Evolutionary conservation across 148 eudicot species (phyloP).

Genomic region (Drosera capensis): DNA sequence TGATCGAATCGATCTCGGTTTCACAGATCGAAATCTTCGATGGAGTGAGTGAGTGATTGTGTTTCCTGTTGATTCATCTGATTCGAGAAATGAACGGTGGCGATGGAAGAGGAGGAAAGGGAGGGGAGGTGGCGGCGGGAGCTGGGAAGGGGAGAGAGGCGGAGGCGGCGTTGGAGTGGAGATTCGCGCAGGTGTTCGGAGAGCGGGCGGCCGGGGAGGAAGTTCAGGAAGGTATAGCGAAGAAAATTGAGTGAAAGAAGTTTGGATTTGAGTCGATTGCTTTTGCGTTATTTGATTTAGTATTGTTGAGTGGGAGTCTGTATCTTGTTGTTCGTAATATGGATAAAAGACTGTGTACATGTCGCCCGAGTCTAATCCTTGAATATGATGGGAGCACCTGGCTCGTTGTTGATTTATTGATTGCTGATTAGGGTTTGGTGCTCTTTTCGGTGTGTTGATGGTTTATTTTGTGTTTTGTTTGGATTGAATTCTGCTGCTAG

Average conservation of each 20-base stretch:
- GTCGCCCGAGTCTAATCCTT: too few relatives aligned
- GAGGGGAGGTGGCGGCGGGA: constrained; percentile 17
- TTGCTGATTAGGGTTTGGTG: neutral
- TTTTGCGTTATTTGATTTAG: neutral
- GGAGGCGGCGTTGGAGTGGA: constrained; percentile 67
- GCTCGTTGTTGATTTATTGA: neutral
- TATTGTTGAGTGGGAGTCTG: too few relatives aligned
- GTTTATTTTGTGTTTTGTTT: constrained; percentile 4
- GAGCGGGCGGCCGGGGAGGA: constrained; percentile 87
- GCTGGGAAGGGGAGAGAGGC: constrained; percentile 35
- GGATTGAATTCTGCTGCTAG: neutral
- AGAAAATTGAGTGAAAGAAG: neutral
- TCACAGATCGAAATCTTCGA: too few relatives aligned
- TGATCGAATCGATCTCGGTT: too few relatives aligned
- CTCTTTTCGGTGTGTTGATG: neutral
- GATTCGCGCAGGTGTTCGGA: constrained; percentile 88
- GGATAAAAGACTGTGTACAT: too few relatives aligned
- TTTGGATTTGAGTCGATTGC: too few relatives aligned
- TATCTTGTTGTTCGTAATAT: too few relatives aligned
- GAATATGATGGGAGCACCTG: too few relatives aligned
- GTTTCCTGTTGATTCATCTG: too few relatives aligned
- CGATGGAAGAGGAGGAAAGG: constrained; percentile 22
- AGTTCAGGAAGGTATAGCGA: constrained; percentile 92
- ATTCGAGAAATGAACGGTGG: constrained; percentile 39
- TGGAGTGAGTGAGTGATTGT: too few relatives aligned